Conservation (phyloP, 768 basidiomycete genomes). For the Butyriboletus loyo region DNA sequence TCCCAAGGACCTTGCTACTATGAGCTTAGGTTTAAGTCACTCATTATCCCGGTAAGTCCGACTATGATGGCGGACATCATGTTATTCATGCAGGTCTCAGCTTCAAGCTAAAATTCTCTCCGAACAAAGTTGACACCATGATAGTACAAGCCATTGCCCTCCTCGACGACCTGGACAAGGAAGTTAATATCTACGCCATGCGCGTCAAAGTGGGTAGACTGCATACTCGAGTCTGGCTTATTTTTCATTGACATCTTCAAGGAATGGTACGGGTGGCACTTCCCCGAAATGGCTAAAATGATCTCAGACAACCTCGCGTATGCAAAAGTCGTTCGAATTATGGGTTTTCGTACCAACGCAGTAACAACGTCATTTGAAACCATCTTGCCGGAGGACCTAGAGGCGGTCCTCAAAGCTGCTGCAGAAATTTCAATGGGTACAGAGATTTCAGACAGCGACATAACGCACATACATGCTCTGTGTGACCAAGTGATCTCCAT, state of each 20-base stretch:
- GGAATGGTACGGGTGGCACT: conserved; percentile 99
- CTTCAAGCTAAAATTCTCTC: conserved; percentile 99
- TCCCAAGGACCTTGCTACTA: conserved; percentile 92
- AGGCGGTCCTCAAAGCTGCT: conserved; percentile 90
- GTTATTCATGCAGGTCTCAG: conserved; percentile 39
- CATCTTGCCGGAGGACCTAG: conserved; percentile 96
- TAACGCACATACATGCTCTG: conserved; percentile 93
- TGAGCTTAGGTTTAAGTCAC: conserved; percentile 97
- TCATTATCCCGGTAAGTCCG: conserved; percentile 80
- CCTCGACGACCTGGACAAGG: conserved; percentile 98
- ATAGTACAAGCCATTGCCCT: conserved; percentile 98
- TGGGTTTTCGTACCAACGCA: conserved; percentile 98
- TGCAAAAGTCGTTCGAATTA: conserved; percentile 86
- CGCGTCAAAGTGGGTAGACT: conserved; percentile 79
- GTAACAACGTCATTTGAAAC: conserved; percentile 79
- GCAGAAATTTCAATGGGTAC: conserved; percentile 99
- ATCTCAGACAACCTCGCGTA: conserved; percentile 96
- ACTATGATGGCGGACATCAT: neutral
- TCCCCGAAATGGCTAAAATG: conserved; percentile 99
- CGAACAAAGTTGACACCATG: conserved; percentile 99
- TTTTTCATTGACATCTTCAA: conserved; percentile 30
- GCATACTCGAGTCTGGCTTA: neutral
- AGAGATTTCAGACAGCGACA: conserved; percentile 96
- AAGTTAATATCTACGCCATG: conserved; percentile 99
- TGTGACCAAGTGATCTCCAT: conserved; percentile 99